phyloP scores from a whole-genome alignment of 345 rosid genomes.

The Nasturtium officinale region DNA sequence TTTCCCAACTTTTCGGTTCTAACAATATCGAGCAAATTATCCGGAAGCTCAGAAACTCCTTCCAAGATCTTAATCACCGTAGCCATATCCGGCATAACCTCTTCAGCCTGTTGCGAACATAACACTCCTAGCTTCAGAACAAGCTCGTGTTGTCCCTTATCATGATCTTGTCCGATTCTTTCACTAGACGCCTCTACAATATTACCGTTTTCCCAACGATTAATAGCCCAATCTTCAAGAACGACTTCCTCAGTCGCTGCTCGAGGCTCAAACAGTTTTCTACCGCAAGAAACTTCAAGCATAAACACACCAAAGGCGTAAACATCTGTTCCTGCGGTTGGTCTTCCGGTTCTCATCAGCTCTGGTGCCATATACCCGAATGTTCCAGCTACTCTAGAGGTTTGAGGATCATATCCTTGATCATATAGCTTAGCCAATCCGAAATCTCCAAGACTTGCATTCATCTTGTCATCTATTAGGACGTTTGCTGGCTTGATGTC shows the following conservation, averaged over 20 bases:
- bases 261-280: constrained; percentile 46
- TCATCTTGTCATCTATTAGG: constrained; percentile 44
- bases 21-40: constrained; percentile 18
- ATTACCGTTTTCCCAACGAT: constrained; percentile 42
- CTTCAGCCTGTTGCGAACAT: constrained; percentile 37
- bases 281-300: constrained; percentile 58
- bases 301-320: constrained; percentile 54
- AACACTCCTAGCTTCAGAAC: constrained; percentile 45
- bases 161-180: constrained; percentile 14
- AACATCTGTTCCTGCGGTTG: constrained; percentile 55
- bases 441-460: constrained; percentile 57
- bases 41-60: constrained; percentile 27
- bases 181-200: constrained; percentile 42
- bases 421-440: constrained; percentile 59
- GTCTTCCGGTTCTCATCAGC: constrained; percentile 54
- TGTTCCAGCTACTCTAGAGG: constrained; percentile 52
- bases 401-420: constrained; percentile 47
- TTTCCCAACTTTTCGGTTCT: constrained; percentile 19
- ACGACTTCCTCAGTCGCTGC: constrained; percentile 46
- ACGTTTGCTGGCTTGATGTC: constrained; percentile 63
- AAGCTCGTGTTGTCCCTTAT: constrained; percentile 30
- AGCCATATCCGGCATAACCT: constrained; percentile 40
- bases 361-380: constrained; percentile 63
- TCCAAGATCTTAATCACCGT: constrained; percentile 34
- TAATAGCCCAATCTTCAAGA: constrained; percentile 49